phyloP scores from a whole-genome alignment of 2,329 filamentous ascomycete genomes.

The Diaporthe citri region DNA sequence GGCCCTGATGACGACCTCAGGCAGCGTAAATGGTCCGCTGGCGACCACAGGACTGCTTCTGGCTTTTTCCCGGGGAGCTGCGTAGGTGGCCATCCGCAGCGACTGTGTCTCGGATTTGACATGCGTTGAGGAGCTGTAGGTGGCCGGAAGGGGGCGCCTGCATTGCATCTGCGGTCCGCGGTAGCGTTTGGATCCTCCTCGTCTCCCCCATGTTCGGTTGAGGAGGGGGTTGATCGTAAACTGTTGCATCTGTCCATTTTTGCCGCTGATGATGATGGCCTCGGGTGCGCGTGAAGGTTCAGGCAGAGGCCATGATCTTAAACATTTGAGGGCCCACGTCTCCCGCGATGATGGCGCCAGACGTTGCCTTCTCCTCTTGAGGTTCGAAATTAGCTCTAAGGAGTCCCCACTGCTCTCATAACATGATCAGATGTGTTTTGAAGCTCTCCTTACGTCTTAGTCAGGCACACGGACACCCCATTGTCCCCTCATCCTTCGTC shows the following conservation, averaged over 20 bases:
- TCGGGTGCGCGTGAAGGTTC: not conserved
- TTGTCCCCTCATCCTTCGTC: not conserved
- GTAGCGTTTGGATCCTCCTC: constrained; percentile 18
- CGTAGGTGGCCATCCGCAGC: not conserved
- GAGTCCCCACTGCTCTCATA: constrained; percentile 10
- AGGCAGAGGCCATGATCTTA: not conserved
- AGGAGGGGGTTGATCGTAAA: constrained; percentile 14
- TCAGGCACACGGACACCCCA: not conserved
- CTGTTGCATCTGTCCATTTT: constrained; percentile 14
- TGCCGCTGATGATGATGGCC: constrained; percentile 3
- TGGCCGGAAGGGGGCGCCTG: constrained; percentile 3
- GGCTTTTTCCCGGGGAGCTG: not conserved
- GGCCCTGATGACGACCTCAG: not conserved
- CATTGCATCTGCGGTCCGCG: constrained; percentile 21
- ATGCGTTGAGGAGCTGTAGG: not conserved
- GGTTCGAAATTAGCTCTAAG: not conserved
- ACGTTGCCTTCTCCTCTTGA: not conserved
- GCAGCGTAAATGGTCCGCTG: not conserved
- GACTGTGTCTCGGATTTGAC: not conserved
- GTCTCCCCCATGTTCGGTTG: not conserved
- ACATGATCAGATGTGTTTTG: constrained; percentile 17
- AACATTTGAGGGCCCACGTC: not conserved
- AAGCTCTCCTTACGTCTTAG: constrained; percentile 20
- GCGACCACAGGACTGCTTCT: not conserved
- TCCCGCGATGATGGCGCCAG: not conserved